Base-by-base conservation (phyloP, 2,329 filamentous ascomycete genomes). In the Colletotrichum endophyticum region DNA sequence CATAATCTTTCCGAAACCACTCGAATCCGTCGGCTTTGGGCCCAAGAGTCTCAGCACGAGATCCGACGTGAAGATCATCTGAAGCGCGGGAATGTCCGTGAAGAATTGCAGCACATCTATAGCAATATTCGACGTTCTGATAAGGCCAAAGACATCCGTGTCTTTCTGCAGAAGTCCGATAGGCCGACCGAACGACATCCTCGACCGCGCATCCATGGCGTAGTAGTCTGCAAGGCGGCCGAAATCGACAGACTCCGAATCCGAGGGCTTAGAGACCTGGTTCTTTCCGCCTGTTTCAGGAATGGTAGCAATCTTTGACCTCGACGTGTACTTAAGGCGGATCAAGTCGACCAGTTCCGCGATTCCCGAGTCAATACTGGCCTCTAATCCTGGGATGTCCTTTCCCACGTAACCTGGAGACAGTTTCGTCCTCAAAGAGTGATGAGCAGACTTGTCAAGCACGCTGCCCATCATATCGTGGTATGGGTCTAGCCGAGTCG, bases 401-500 rank as follows among this genome's bases (percentile, higher is more conserved):
- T 77, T 79, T 9, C 78, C 78, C 25, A 67, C n/a, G 34, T 79
- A 79, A 3, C 77, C 78, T 12, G 77, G 69, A 16, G 68, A 68
- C 8, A 78, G 8, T 13, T 78, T 79, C n/a, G 49, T 57, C 32
- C 75, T 74, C 9, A 79, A 30, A 19, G 72, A 27, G 49, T 78
- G 76, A 49, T 79, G 78, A 8, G 39, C 61, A 8, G 72, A 66
- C 27, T 78, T 78, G 56, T 79, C 77, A 61, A 78, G 76, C 19
- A 78, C 66, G 59, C 78, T 79, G 19, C 78, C 78, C 78, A 79
- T 79, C 77, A 77, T 78, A 27, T 79, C 78, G 11, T 79, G 78
- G 25, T 78, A 78, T 0, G 89, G 88, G 72, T 92, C 88, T 75
- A 93, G 85, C 13, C 87, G 85, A 63, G 88, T 84, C 7, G 85